phyloP scores from a whole-genome alignment of 2,329 filamentous ascomycete species.

The Fonsecaea monophora region DNA sequence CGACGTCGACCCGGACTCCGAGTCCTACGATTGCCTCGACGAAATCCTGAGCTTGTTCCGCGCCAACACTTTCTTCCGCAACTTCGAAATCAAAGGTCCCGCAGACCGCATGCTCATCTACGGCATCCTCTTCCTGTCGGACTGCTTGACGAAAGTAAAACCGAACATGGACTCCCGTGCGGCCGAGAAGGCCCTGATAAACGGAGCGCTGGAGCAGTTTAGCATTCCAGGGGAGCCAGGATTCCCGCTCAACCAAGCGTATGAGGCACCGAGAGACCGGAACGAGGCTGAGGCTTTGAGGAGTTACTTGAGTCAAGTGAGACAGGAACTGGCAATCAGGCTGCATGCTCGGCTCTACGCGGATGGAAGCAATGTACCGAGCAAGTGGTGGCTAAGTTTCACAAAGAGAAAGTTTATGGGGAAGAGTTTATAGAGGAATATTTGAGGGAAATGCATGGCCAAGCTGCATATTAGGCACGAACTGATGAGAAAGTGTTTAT shows the following conservation, averaged over 20 bases:
- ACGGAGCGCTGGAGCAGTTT: slow-evolving; percentile 93
- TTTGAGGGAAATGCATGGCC: not conserved
- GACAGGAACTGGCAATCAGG: slow-evolving; percentile 85
- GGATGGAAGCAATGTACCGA: slow-evolving; percentile 72
- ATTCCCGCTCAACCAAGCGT: slow-evolving; percentile 96
- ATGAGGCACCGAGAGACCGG: slow-evolving; percentile 83
- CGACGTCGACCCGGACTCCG: slow-evolving; percentile 77
- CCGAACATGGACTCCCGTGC: slow-evolving; percentile 70
- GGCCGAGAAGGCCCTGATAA: slow-evolving; percentile 79
- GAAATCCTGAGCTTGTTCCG: slow-evolving; percentile 92
- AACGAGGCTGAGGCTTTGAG: slow-evolving; percentile 88
- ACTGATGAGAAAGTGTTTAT: not conserved
- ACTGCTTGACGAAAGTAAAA: slow-evolving; percentile 87
- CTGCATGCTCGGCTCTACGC: slow-evolving; percentile 82
- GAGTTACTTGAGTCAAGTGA: slow-evolving; percentile 79
- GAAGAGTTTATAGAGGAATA: slow-evolving; percentile 71
- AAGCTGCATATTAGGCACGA: not conserved
- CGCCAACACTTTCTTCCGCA: slow-evolving; percentile 98
- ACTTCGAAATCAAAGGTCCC: slow-evolving; percentile 97
- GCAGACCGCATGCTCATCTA: slow-evolving; percentile 95
- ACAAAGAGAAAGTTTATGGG: slow-evolving; percentile 99
- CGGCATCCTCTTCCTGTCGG: slow-evolving; percentile 92
- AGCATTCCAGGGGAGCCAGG: slow-evolving; percentile 90
- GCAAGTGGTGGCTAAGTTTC: slow-evolving; percentile 97
- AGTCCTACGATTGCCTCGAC: slow-evolving; percentile 95